phyloP scores from a whole-genome alignment of 495 filamentous ascomycete genomes.

The Lasiosphaeria ovina region DNA sequence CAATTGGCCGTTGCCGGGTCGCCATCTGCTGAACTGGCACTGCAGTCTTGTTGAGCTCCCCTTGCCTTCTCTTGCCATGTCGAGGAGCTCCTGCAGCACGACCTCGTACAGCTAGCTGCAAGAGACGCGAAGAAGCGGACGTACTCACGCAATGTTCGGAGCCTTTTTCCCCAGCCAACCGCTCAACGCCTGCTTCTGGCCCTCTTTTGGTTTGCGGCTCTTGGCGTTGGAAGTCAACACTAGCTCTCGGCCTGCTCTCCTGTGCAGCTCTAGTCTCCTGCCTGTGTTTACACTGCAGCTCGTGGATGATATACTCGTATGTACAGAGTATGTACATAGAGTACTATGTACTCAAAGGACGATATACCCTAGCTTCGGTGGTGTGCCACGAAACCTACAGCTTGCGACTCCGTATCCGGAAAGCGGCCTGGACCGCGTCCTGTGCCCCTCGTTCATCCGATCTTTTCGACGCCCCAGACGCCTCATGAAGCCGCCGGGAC shows the following conservation, averaged over 20 bases:
- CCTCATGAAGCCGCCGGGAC: neutral
- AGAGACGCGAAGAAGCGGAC: neutral
- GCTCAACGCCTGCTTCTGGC: neutral
- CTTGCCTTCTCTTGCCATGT: neutral
- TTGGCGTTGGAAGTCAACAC: too few relatives aligned
- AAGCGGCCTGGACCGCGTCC: neutral
- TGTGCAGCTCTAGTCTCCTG: too few relatives aligned
- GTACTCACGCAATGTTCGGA: neutral
- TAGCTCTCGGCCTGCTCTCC: too few relatives aligned
- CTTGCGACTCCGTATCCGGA: neutral
- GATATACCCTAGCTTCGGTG: neutral
- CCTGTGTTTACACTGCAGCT: too few relatives aligned
- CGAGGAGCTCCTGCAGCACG: slow-evolving; percentile 2
- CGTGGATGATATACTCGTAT: too few relatives aligned
- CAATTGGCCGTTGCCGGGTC: neutral
- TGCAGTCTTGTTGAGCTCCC: neutral
- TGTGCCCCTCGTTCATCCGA: slow-evolving; percentile 1
- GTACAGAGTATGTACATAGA: too few relatives aligned
- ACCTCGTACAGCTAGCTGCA: neutral
- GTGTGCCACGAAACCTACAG: neutral
- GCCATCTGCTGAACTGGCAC: slow-evolving; percentile 4
- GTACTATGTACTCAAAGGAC: too few relatives aligned
- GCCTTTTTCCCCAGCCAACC: neutral
- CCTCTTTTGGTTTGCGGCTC: neutral
- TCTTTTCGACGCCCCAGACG: slow-evolving; percentile 1